These are phyloP conservation scores for Lepidium aucheri DNA, from an alignment of 345 rosid species.

Conservation along the genomic window DNA sequence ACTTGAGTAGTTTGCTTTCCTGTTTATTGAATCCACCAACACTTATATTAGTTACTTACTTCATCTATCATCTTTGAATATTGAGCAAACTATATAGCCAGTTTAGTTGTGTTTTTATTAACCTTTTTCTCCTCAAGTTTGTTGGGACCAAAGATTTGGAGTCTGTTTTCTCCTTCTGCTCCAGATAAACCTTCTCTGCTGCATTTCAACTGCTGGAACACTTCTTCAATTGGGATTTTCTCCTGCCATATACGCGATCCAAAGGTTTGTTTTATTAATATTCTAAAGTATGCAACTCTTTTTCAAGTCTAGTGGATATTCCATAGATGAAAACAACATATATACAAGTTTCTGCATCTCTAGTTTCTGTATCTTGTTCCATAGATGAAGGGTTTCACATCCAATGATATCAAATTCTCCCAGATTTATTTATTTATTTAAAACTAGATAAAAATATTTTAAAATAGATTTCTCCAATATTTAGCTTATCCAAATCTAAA, in stretches of 20 bases:
- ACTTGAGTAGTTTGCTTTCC: constrained; percentile 78
- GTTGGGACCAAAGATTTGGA: constrained; percentile 87
- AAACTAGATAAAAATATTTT: no score
- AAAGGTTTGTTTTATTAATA: no score
- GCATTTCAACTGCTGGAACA: constrained; percentile 83
- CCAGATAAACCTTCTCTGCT: constrained; percentile 50
- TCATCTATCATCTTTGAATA: not conserved
- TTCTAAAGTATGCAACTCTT: not conserved
- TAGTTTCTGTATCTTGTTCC: no score
- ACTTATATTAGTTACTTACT: not conserved
- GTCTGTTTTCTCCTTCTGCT: constrained; percentile 61
- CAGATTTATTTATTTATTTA: no score
- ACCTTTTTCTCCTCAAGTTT: constrained; percentile 86
- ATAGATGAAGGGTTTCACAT: no score
- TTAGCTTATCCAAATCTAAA: no score
- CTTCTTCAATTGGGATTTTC: constrained; percentile 77
- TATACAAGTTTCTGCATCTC: no score
- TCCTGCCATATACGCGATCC: constrained; percentile 66
- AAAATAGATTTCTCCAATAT: no score
- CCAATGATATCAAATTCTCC: no score
- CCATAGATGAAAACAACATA: no score
- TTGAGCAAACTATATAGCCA: not conserved
- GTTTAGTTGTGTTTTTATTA: not conserved
- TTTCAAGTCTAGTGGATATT: not conserved
- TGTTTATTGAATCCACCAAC: not conserved